Evolutionary conservation across 78 protist genomes (phyloP), one percentile per base, ranked within the genome.

Genomic region (Capsaspora owczarzaki): DNA sequence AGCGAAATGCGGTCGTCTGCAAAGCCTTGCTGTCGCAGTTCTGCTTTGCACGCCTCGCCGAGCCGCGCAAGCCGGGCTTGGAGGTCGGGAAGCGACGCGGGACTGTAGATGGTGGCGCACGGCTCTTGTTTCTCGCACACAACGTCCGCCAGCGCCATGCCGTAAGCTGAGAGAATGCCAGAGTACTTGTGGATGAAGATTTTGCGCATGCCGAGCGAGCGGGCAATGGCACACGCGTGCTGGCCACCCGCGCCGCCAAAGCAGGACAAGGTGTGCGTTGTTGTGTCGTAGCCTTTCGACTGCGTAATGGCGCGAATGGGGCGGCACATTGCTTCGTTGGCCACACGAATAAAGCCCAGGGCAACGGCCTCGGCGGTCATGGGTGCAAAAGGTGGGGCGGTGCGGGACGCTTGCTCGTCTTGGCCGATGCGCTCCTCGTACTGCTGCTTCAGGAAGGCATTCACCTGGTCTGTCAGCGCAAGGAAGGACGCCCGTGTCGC

Each of bases 191-290:
- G 96, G 20, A 95, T 78, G 61, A 87, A 80, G 12, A 94, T 87
- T 41, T 51, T 49, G n/a, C 75, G 41, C 92, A 95, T 94, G 31
- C 95, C 91, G 1, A 95, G 76, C 10, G 78, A 22, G 31, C 87
- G 76, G 20, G 98, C 98, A 22, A 95, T 76, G 25, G 91, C 92
- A 74, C 98, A 95, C 0, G 97, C 96, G 81, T 93, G 98, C 75
- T 93, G 98, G 8, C 93, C 94, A 27, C 96, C 98, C 0, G 98
- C 98, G 23, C 98, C 98, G 38, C 98, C 98, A 81, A 95, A 95
- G 78, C 92, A 88, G 0, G 94, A 72, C 23, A 95, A 86, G 20
- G 77, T 79, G 87, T 95, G 97, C 8, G 75, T 77, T 20, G 85
- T 22, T 20, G 83, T 81, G 80, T 87, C 91, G 53, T 60, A 76